Base-by-base conservation (phyloP, 2,329 filamentous ascomycete species). In the Microdochium trichocladiopsis region DNA sequence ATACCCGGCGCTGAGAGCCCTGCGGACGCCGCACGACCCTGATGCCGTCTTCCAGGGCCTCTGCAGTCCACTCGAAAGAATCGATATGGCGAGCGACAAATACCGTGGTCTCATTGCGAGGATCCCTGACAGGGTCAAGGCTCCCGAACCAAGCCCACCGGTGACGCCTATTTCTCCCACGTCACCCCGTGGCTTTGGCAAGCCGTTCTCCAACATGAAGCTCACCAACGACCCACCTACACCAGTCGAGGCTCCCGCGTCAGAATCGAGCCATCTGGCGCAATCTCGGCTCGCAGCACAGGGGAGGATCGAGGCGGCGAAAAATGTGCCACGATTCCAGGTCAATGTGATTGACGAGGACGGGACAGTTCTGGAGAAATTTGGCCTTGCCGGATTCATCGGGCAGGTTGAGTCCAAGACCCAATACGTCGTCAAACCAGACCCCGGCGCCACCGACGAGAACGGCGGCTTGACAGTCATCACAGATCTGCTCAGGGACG, bases 1-100 rank as follows among this genome's bases (percentile, higher is more conserved):
- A 0, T 88, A 92, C 60, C 87, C 88, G 0, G 64, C 69, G 0
- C 74, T 92, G 10, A 72, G 70, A 10, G 70, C 63, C 1, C 68
- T 91, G 18, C 80, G 87, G 51, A 74, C 82, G 0, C 88, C 86
- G 1, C 82, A 82, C 53, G 88, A 92, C 57, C 79, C 85, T 1
- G 79, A 88, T 4, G 88, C 87, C 24, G 59, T 80, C 8, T 82
- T 91, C 56, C 88, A 92, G 67, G 69, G 73, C 1, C 74, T 90
- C 1, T 92, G 88, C 65, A 78, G 76, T 45, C 87, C 87, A 1
- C 70, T 76, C 3, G 78, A 79, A 25, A 73, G 74, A 25, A 71
- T 80, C 21, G 75, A 82, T 41, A 69, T 78, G 22, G 72, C 77
- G 1, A 68, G 67, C 10, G 78, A 83, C 55, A 73, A 74, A 22